phyloP scores from a whole-genome alignment of 2,329 filamentous ascomycete genomes.

The Dothistroma pini region DNA sequence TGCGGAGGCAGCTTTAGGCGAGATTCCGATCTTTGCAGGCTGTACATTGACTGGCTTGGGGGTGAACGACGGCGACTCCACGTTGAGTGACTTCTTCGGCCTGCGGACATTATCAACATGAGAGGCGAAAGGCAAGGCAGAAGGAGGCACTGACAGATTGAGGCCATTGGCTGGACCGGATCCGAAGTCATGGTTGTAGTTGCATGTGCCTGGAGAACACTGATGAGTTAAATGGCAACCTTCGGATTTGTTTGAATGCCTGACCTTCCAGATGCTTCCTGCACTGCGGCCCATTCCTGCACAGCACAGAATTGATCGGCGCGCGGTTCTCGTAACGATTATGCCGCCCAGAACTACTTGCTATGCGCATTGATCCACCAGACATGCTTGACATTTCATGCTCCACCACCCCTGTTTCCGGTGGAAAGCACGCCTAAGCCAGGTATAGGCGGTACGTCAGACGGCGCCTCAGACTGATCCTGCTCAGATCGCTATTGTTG shows the following conservation, averaged over 20 bases:
- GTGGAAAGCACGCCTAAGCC: too few species aligned
- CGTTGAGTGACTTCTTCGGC: constrained; percentile 75
- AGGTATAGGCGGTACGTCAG: too few species aligned
- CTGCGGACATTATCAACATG: constrained; percentile 9
- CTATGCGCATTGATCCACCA: constrained; percentile 26
- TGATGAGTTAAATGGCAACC: constrained; percentile 8
- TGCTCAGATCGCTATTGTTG: too few species aligned
- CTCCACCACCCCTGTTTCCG: constrained; percentile 6
- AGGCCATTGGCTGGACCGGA: constrained; percentile 30
- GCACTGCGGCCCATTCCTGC: constrained; percentile 35
- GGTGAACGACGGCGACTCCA: constrained; percentile 87
- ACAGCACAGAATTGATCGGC: constrained; percentile 28
- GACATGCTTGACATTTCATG: constrained; percentile 37
- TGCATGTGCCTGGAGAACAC: constrained; percentile 29
- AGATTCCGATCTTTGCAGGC: constrained; percentile 67
- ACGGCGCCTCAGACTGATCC: too few species aligned
- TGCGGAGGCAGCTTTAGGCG: constrained; percentile 84
- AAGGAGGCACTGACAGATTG: constrained; percentile 21
- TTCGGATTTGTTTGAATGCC: not conserved
- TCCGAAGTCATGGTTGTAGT: constrained; percentile 34
- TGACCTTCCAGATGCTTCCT: constrained; percentile 35
- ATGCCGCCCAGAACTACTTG: constrained; percentile 31
- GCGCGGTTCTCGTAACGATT: constrained; percentile 31
- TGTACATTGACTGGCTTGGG: constrained; percentile 48
- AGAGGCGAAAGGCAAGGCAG: not conserved